Evolutionary conservation across 495 filamentous ascomycete species (phyloP), one percentile per base, ranked within the genome.

Genomic region (Thozetella sp.): DNA sequence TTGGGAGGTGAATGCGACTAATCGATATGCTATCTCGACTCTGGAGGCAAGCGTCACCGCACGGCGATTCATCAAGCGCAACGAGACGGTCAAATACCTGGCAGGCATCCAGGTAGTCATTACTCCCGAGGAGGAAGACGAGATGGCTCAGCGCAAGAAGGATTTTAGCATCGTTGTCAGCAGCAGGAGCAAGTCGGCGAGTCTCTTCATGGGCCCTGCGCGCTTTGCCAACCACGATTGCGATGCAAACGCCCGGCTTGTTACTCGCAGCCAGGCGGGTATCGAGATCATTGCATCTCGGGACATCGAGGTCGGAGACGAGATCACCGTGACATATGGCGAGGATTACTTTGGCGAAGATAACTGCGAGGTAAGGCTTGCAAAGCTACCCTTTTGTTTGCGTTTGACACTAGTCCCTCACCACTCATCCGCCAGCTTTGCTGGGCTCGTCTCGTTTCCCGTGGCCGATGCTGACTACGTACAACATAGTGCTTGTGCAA

Each of bases 161-260:
- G 95, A 99, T 71, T 99, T 99, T 72, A 97, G 92, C 69, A 92
- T 99, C 53, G 93, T 99, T 50, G 88, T 96, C 70, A 97, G 93
- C 59, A 93, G 91, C 66, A 83, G 95, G 30, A 93, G 93, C 64
- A 95, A 95, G 68, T 88, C 85, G 17, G 88, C 93, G 9, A 93
- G 90, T 15, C 79, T 98, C 20, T 96, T 99, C 62, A 86, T 99
- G 64, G 95, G 95, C 1, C 95, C 95, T 20, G 95, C 96, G 43
- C 87, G 95, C 34, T 97, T 99, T 66, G 91, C 94, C 20, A 99
- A 99, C 66, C 95, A 99, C 72, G 95, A 99, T 72, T 99, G 95
- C 71, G 85, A 90, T 62, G 92, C 96, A 24, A 99, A 98, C 78
- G 93, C 93, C 2, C 82, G 87, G 66, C 79, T 99, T 58, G 86